Conservation (phyloP, 1,284 basidiomycete genomes). For the Irpex sp. region DNA sequence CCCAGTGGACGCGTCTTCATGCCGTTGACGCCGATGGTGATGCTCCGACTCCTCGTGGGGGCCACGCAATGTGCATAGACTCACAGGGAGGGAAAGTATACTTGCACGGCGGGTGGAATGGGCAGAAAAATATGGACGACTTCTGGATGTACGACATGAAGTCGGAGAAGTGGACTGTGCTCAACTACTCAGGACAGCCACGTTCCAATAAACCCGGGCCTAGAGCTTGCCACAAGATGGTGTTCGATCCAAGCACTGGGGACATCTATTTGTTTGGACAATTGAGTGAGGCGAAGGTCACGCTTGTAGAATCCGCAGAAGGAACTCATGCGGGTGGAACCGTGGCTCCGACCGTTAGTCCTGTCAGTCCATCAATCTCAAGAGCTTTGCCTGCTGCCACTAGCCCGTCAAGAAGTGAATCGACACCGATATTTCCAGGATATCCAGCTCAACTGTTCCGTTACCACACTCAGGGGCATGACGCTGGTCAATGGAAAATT, state of each 20-base stretch:
- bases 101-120: constrained; percentile 81
- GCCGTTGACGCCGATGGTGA: constrained; percentile 62
- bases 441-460: constrained; percentile 65
- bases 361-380: constrained; percentile 5
- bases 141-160: constrained; percentile 75
- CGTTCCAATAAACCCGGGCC: constrained; percentile 68
- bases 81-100: constrained; percentile 61
- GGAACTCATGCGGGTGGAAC: neutral
- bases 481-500: constrained; percentile 65
- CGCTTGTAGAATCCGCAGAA: neutral
- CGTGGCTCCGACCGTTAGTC: constrained; percentile 5
- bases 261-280: constrained; percentile 71
- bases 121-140: constrained; percentile 70
- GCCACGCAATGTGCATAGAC: constrained; percentile 84
- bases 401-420: constrained; percentile 8
- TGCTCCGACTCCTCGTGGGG: constrained; percentile 63
- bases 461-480: constrained; percentile 60
- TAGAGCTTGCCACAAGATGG: constrained; percentile 82
- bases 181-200: constrained; percentile 53
- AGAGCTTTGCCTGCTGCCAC: neutral
- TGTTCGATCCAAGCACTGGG: constrained; percentile 67
- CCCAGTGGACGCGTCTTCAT: constrained; percentile 53
- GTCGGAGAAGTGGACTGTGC: constrained; percentile 59
- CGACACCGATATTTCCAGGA: constrained; percentile 7
- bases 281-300: constrained; percentile 40